Conservation (phyloP, 2,329 filamentous ascomycete genomes). For the Pseudogymnoascus sp. region DNA sequence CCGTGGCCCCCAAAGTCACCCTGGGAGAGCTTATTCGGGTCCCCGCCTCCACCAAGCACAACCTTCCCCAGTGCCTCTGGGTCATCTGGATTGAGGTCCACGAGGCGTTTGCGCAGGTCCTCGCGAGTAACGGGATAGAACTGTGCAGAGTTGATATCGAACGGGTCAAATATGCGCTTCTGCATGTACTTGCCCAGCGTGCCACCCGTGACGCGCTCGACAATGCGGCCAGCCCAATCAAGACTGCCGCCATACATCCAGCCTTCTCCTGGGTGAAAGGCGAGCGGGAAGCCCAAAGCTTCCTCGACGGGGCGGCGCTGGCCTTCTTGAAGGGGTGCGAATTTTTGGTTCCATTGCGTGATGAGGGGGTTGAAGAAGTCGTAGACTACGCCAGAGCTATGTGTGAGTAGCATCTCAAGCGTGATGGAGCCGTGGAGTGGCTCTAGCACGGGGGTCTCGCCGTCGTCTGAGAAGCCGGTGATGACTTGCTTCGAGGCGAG, state of each 20-base stretch:
- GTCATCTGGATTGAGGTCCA: constrained; percentile 30
- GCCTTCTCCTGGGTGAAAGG: constrained; percentile 5
- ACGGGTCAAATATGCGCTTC: constrained; percentile 37
- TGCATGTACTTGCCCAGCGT: constrained; percentile 42
- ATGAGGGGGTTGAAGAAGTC: constrained; percentile 9
- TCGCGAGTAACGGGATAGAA: constrained; percentile 31
- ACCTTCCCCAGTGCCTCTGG: constrained; percentile 30
- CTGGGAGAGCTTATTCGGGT: not conserved
- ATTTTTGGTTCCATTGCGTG: constrained; percentile 15
- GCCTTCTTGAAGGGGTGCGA: constrained; percentile 19
- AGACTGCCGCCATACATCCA: constrained; percentile 11
- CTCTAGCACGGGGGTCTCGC: constrained; percentile 9
- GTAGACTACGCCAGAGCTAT: constrained; percentile 9
- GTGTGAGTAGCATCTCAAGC: constrained; percentile 10
- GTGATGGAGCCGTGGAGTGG: not conserved
- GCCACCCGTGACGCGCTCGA: constrained; percentile 38
- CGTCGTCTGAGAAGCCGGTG: constrained; percentile 11
- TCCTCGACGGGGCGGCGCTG: constrained; percentile 17
- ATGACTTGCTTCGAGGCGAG: constrained; percentile 7
- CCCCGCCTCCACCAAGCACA: constrained; percentile 29
- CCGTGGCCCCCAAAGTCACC: constrained; percentile 30
- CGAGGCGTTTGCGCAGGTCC: constrained; percentile 18
- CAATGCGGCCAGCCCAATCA: constrained; percentile 31
- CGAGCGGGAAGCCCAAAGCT: not conserved
- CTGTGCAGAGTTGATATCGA: constrained; percentile 34